These are phyloP conservation scores for Chlorella sp. DNA, from an alignment of 139 green algal species.

Conservation along the genomic window DNA sequence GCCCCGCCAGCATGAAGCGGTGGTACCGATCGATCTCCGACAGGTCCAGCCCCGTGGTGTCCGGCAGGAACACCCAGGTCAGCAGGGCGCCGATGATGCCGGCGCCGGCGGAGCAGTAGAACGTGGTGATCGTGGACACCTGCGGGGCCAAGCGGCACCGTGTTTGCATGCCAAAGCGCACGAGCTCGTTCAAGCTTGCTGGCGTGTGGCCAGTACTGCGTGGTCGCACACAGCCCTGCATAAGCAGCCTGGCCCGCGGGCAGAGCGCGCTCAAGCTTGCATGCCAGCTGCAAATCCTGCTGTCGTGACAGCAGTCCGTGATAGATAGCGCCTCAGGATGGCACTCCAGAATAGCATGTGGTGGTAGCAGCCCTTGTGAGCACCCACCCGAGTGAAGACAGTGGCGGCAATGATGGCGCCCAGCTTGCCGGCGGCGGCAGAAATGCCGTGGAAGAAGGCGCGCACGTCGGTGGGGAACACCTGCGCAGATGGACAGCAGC, in stretches of 20 bases:
- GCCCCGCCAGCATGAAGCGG: conserved; percentile 1
- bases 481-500: not conserved
- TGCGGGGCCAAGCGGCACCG: conserved; percentile 3
- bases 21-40: not conserved
- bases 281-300: not conserved
- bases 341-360: no score
- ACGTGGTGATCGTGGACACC: conserved; percentile 33
- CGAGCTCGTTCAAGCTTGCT: no score
- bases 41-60: not conserved
- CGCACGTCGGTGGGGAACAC: conserved; percentile 54
- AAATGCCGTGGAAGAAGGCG: conserved; percentile 62
- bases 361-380: not conserved
- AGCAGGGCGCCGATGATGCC: conserved; percentile 41
- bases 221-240: no score
- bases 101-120: conserved; percentile 56
- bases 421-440: conserved; percentile 62
- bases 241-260: not conserved
- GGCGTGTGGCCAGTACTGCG: no score
- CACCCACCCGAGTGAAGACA: conserved; percentile 44
- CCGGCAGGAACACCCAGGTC: conserved; percentile 65
- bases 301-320: no score
- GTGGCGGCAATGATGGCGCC: conserved; percentile 61
- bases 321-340: no score
- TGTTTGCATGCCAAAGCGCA: no score
- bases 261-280: no score